phyloP scores from a whole-genome alignment of 352 stramenopile genomes.

The Phytophthora multivora region DNA sequence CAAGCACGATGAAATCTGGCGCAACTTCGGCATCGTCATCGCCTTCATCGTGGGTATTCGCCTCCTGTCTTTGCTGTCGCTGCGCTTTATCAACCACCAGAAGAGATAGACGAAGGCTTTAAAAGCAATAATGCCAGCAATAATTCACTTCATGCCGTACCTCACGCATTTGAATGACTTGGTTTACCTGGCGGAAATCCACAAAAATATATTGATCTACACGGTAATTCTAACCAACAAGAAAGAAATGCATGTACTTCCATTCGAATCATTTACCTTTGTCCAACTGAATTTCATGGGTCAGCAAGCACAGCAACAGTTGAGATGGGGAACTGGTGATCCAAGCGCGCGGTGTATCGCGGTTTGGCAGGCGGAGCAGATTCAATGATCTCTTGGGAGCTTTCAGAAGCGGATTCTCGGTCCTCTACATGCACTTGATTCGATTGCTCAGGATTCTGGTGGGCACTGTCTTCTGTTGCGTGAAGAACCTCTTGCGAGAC shows the following conservation, averaged over 20 bases:
- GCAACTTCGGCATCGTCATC: conserved; percentile 48
- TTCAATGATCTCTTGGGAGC: background rate
- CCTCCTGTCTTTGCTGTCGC: conserved; percentile 45
- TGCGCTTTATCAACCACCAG: conserved; percentile 69
- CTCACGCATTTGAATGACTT: background rate
- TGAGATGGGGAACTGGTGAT: conserved; percentile 79
- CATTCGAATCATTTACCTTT: conserved; percentile 14
- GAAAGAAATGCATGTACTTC: conserved; percentile 1
- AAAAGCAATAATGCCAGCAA: no score
- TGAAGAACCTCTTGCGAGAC: background rate
- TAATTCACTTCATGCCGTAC: conserved; percentile 7
- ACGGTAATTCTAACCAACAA: background rate
- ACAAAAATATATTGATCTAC: no score
- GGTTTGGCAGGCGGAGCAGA: conserved; percentile 27
- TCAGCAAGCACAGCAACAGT: conserved; percentile 73
- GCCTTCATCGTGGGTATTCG: conserved; percentile 57
- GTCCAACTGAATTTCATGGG: conserved; percentile 18
- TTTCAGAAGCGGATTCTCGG: background rate
- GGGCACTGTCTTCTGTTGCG: background rate
- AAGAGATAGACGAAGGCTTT: conserved; percentile 32
- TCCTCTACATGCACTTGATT: conserved; percentile 12
- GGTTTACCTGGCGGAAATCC: no score
- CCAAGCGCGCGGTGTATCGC: conserved; percentile 57
- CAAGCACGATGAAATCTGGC: conserved; percentile 60
- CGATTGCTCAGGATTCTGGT: conserved; percentile 1